A percentile compares a stretch with the other conserved stretches of the same genome.
phyloP scores from a whole-genome alignment of 306 rosid genomes.

The Notholithocarpus densiflorus region DNA sequence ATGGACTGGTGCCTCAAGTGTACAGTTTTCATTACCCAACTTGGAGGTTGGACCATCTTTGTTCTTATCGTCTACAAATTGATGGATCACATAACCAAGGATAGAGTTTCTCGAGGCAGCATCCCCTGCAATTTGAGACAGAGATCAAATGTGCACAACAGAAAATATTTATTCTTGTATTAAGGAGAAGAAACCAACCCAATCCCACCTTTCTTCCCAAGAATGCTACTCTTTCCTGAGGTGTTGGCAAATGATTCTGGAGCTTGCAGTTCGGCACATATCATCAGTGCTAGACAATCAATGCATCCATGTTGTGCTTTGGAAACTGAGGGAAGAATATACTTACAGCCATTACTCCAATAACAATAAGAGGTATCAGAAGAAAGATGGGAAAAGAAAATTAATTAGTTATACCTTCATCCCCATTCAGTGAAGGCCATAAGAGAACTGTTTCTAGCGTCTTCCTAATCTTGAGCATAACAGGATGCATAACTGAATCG shows the following conservation, averaged over 20 bases:
- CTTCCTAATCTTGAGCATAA: conserved; percentile 44
- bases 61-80: conserved; percentile 29
- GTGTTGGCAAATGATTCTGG: conserved; percentile 32
- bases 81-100: conserved; percentile 44
- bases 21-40: conserved; percentile 20
- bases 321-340: conserved; percentile 49
- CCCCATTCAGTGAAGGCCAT: conserved; percentile 75
- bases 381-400: conserved; percentile 13
- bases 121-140: conserved; percentile 35
- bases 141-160: conserved; percentile 20
- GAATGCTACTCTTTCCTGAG: conserved; percentile 23
- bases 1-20: conserved; percentile 28
- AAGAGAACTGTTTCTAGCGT: conserved; percentile 57
- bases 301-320: conserved; percentile 94
- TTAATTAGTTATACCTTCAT: conserved; percentile 52
- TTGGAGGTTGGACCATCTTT: conserved; percentile 24
- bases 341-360: background rate
- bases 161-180: conserved; percentile 12
- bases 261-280: conserved; percentile 71
- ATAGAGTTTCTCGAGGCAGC: conserved; percentile 35
- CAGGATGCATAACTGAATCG: conserved; percentile 58
- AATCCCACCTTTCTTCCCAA: conserved; percentile 44
- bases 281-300: conserved; percentile 86
- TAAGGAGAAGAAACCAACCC: conserved; percentile 14
- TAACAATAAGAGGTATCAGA: conserved; percentile 8